These are phyloP conservation scores for Mycosphaerelloides madeirae DNA, from an alignment of 2,329 filamentous ascomycete genomes.

Conservation along the genomic window DNA sequence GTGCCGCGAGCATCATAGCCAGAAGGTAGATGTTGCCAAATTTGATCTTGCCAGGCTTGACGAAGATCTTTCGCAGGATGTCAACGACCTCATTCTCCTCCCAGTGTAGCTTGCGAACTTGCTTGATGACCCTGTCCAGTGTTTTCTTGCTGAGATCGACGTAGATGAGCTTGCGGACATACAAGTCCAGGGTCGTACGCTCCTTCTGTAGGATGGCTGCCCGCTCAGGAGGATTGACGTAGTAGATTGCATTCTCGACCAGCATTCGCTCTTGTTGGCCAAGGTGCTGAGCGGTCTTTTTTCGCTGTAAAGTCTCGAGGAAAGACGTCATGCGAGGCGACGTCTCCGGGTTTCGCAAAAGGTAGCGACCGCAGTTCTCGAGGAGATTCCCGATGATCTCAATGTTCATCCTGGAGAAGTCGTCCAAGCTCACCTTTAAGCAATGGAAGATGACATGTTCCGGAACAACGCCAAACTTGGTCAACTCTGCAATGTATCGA, in stretches of 20 bases:
- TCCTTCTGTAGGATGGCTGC: slow-evolving; percentile 96
- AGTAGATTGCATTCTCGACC: slow-evolving; percentile 96
- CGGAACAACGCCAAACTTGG: slow-evolving; percentile 95
- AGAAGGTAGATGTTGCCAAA: slow-evolving; percentile 95
- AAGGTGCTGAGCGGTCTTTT: slow-evolving; percentile 92
- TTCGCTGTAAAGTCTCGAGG: slow-evolving; percentile 87
- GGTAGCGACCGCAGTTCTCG: slow-evolving; percentile 92
- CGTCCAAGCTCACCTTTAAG: slow-evolving; percentile 92
- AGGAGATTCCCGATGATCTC: slow-evolving; percentile 95
- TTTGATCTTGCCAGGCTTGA: slow-evolving; percentile 94
- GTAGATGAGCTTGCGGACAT: slow-evolving; percentile 88
- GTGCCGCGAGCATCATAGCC: slow-evolving; percentile 78
- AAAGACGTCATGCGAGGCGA: slow-evolving; percentile 90
- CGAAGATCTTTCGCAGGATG: slow-evolving; percentile 84
- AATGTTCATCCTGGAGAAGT: slow-evolving; percentile 98
- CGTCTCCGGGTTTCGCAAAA: slow-evolving; percentile 88
- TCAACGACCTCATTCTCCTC: slow-evolving; percentile 82
- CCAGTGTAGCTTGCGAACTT: slow-evolving; percentile 94
- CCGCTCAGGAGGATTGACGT: slow-evolving; percentile 90
- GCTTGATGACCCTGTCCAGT: slow-evolving; percentile 87
- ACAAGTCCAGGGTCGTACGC: slow-evolving; percentile 85
- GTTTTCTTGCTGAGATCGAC: slow-evolving; percentile 90
- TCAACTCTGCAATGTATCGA: slow-evolving; percentile 94
- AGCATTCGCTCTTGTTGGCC: slow-evolving; percentile 96
- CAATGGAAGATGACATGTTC: slow-evolving; percentile 99